These are phyloP conservation scores for Lyophyllum semitale DNA, from an alignment of 768 basidiomycete species.

Conservation along the genomic window DNA sequence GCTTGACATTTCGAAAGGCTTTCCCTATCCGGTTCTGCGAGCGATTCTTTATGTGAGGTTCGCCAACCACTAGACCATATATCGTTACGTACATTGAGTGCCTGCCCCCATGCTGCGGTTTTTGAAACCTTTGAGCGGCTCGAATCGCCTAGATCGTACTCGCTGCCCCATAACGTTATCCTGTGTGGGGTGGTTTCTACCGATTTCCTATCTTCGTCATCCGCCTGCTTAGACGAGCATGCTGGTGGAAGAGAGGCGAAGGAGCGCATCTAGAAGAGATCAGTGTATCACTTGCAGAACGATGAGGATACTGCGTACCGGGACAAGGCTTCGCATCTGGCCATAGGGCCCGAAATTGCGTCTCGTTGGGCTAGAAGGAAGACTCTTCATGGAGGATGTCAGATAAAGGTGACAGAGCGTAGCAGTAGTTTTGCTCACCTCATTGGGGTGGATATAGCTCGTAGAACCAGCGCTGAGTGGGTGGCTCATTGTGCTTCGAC, in stretches of 20 bases:
- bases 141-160: neutral
- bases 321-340: neutral
- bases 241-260: constrained; percentile 1
- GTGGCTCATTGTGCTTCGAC: neutral
- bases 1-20: neutral
- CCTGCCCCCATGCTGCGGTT: neutral
- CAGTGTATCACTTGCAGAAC: too few relatives aligned
- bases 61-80: neutral
- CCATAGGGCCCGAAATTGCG: constrained; percentile 6
- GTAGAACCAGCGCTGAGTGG: neutral
- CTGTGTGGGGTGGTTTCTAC: neutral
- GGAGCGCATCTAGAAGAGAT: neutral
- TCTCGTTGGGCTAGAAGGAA: neutral
- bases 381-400: neutral
- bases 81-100: neutral
- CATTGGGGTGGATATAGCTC: constrained; percentile 4
- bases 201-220: neutral
- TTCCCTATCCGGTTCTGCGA: neutral
- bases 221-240: neutral
- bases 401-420: neutral
- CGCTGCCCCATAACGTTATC: constrained; percentile 1
- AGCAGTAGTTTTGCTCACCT: neutral
- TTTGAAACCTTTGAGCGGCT: neutral
- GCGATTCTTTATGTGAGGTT: neutral
- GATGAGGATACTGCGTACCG: neutral